Evolutionary conservation across 441 rosid species (phyloP), one percentile per base, ranked within the genome.

Genomic region (Sinapis alba): DNA sequence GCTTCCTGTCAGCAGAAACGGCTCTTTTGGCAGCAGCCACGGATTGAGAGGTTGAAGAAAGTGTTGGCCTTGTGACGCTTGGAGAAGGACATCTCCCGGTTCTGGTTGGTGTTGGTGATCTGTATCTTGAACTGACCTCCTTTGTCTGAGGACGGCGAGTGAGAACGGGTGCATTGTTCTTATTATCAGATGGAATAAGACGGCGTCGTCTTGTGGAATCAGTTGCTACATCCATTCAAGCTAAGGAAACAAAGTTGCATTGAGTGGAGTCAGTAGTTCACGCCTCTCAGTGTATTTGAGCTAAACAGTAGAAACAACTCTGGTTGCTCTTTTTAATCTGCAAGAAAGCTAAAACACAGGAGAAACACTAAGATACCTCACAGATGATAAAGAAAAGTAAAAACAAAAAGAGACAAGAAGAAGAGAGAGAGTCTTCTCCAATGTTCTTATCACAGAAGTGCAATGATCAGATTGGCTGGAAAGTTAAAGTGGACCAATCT

Each of bases 1-100:
- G 96, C 78, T 85, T 86, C 83, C 99, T 88, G 80, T 93, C 99
- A 1, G 93, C 97, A 16, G 98, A 92, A 72, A 79, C 78, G 3
- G 97, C 84, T 86, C 98, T 87, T 80, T 89, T 93, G 15, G 47
- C 47, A 15, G 86, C 69, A 62, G 86, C 74, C 69, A 77, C 82
- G 64, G 79, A 72, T 53, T 83, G 92, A 68, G 91, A 84, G 63
- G 77, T 75, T 3, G 84, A 59, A 69, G 83, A 76, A 24, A 77
- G 21, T 34, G 90, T 79, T 56, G 90, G 75, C 74, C 97, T 86
- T 38, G 92, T 71, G 68, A 82, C 78, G 69, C 74, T 86, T 23
- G 98, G 99, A 38, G 99, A 96, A 62, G 93, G 82, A 65, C 86
- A 84, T 75, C 98, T 83, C 76, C 87, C 79, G 2, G 85, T 76